phyloP scores from a whole-genome alignment of 108 stramenopile species.

The Nannochloropsis gaditana region DNA sequence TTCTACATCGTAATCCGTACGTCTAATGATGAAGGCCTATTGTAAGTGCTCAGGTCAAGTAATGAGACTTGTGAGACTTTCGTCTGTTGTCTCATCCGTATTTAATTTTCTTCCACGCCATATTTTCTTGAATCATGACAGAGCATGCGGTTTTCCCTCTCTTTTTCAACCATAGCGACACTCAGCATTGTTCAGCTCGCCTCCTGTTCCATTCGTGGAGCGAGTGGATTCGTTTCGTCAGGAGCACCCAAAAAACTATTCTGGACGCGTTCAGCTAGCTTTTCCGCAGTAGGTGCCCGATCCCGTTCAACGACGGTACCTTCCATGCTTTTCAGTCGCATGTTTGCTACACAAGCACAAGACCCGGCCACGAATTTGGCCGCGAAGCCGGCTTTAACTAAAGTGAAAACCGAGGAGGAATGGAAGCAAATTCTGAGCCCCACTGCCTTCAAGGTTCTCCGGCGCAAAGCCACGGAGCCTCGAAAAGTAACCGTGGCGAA shows the following conservation, averaged over 20 bases:
- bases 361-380: conserved; percentile 33
- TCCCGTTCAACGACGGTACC: not conserved
- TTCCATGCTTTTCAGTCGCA: conserved; percentile 17
- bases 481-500: conserved; percentile 22
- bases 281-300: not conserved
- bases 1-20: too few species aligned
- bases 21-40: too few species aligned
- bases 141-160: not conserved
- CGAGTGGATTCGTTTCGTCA: not conserved
- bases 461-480: conserved; percentile 46
- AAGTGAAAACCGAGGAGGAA: conserved; percentile 37
- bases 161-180: not conserved
- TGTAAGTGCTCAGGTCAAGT: too few species aligned
- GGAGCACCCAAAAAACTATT: not conserved
- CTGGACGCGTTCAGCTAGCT: not conserved
- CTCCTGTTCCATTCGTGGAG: not conserved
- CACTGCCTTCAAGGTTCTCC: conserved; percentile 42
- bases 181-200: not conserved
- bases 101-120: too few species aligned
- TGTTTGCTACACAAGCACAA: not conserved
- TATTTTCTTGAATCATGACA: not conserved
- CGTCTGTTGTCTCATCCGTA: too few species aligned
- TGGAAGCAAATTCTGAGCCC: conserved; percentile 33
- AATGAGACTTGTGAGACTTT: too few species aligned
- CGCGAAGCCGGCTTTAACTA: conserved; percentile 31